Base-by-base conservation (phyloP, 345 rosid genomes). In the Salix caprea region DNA sequence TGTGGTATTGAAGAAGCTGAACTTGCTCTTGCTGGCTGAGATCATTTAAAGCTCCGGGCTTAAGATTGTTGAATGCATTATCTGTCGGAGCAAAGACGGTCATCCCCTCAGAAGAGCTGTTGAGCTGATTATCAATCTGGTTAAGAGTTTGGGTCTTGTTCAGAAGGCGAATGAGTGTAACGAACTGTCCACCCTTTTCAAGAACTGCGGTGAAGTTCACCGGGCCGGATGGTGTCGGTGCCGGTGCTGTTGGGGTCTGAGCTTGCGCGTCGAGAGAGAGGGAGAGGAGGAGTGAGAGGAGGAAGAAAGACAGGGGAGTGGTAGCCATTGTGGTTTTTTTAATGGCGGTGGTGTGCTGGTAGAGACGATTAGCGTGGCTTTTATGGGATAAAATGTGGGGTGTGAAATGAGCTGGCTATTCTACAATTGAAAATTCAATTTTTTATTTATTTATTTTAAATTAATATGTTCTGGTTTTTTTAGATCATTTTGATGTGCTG, bases 81-180 rank as follows among this genome's bases (percentile, higher is more conserved):
- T 96, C 97, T 1, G 98, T 91, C 21, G 98, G 98, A 66, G 98
- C 93, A 6, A 96, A 82, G 7, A 93, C 78, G 26, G 99, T 96
- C 83, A 93, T 78, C 26, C 98, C 98, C 42, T 93, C 88, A 7
- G 86, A 76, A 72, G 97, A 89, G 87, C 79, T 81, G 78, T 93
- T 95, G 70, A 93, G 81, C 78, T 95, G 98, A 79, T 78, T 90
- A 2, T 79, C 76, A 37, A 93, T 72, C 79, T 95, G 98, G 79
- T 18, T 83, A 4, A 74, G 88, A 0, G 81, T 85, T 81, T 88
- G 94, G 18, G 97, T 90, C 32, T 83, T 73, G 74, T 74, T 85
- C 50, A 95, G 67, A 44, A 95, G 86, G 46, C 73, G 85, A n/a
- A 93, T 88, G 36, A 93, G 65, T 52, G 84, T 81, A 44, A 82